A percentile compares a stretch with the other conserved stretches of the same genome.
phyloP scores from a whole-genome alignment of 345 rosid species.

The Brassica rapa region DNA sequence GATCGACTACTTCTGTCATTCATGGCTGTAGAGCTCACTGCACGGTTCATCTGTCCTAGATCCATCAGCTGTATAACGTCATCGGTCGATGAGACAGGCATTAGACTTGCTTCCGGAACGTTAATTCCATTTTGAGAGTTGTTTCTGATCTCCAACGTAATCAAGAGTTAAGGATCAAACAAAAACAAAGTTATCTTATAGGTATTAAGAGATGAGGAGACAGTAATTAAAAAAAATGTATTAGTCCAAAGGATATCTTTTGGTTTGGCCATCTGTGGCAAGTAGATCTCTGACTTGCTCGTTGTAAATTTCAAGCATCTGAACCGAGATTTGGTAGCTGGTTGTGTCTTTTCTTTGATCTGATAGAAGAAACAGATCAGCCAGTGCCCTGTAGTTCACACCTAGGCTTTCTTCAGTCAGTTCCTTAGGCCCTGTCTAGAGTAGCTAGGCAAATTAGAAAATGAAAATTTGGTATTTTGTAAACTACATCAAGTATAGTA shows the following conservation, averaged over 20 bases:
- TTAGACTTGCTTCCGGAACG: conserved; percentile 87
- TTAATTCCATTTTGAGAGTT: conserved; percentile 81
- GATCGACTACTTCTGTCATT: conserved; percentile 98
- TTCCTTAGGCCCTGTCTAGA: conserved; percentile 85
- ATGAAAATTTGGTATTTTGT: not conserved
- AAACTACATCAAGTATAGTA: too few species aligned
- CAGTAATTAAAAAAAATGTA: not conserved
- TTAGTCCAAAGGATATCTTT: conserved; percentile 65
- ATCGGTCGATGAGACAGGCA: conserved; percentile 70
- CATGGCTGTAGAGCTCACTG: conserved; percentile 80
- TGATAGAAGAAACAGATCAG: conserved; percentile 74
- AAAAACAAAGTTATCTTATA: conserved; percentile 11
- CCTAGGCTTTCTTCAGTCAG: conserved; percentile 80
- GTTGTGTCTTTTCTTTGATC: conserved; percentile 62
- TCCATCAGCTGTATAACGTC: conserved; percentile 86
- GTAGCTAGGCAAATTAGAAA: conserved; percentile 12
- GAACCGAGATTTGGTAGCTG: conserved; percentile 72
- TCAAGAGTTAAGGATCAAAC: conserved; percentile 43
- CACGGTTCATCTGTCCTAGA: conserved; percentile 72
- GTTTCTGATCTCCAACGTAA: conserved; percentile 86
- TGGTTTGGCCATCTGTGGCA: conserved; percentile 63
- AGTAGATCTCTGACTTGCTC: conserved; percentile 98
- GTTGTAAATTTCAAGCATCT: conserved; percentile 94
- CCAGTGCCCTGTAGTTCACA: conserved; percentile 90
- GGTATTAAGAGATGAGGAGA: not conserved